A percentile compares a stretch with the other conserved stretches of the same genome.
Conservation (phyloP, 1,284 basidiomycete species). For the Gomphus sp. region DNA sequence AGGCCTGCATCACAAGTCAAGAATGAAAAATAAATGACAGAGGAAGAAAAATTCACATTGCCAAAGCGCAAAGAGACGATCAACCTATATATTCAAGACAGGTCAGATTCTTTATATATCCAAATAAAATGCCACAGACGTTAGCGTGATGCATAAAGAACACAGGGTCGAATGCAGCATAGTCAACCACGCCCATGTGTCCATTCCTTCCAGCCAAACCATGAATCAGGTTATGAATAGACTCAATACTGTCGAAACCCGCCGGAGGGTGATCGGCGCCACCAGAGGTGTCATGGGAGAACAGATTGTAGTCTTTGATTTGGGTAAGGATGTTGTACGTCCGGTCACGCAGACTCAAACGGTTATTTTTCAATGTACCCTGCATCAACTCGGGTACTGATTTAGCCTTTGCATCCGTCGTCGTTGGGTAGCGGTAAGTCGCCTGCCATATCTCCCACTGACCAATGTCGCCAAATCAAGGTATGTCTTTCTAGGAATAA, state of each 20-base stretch:
- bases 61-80: conserved; percentile 38
- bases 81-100: conserved; percentile 25
- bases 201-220: conserved; percentile 31
- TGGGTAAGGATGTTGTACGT: conserved; percentile 32
- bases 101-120: neutral
- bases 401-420: conserved; percentile 18
- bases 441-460: conserved; percentile 29
- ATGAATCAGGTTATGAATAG: conserved; percentile 40
- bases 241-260: conserved; percentile 37
- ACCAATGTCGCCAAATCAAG: neutral
- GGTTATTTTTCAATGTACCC: conserved; percentile 21
- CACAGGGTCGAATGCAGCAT: conserved; percentile 36
- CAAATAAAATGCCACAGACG: neutral
- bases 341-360: conserved; percentile 15
- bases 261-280: conserved; percentile 21
- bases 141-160: conserved; percentile 36
- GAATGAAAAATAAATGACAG: neutral
- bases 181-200: conserved; percentile 31
- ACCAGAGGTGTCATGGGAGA: conserved; percentile 34
- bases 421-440: conserved; percentile 33
- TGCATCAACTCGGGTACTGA: conserved; percentile 11
- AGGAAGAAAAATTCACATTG: conserved; percentile 7
- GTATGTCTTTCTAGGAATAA: neutral
- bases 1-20: conserved; percentile 18
- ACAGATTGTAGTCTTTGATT: conserved; percentile 30